Evolutionary conservation across 805 yeast species (phyloP), one percentile per base, ranked within the genome.

Genomic region (Metschnikowia cubensis): DNA sequence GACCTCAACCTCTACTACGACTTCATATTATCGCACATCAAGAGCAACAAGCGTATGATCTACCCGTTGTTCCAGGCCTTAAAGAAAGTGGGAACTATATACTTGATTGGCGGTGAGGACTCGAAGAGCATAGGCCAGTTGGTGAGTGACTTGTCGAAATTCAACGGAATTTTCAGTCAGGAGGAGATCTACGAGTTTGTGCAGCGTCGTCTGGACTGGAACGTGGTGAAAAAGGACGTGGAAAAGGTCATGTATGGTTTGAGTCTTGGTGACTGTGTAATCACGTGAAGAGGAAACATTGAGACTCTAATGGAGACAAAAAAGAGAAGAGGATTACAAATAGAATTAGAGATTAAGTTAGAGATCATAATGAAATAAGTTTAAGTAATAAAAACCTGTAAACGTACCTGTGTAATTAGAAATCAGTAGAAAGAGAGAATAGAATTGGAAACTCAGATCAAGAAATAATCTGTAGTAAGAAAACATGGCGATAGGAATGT

Each of bases 201-300:
- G 4, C 90, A 87, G 57, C 73, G 96, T 53, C 74, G 99, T 50
- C 78, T 83, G 35, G 99, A 92, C 65, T 92, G 99, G 99, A 69
- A 79, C 0, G 61, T 70, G 35, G 86, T 92, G 25, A 85, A 82
- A 56, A 74, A 77, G 53, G 87, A 86, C 51, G 97, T 92, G 8
- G 98, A 92, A 66, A 89, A 85, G 64, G 91, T 89, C n/a, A 87
- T 94, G 84, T 94, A 90, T 62, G 98, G 99, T 0, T 75, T 92
- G 48, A 90, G 89, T 15, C 68, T 84, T 29, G 86, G 82, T 25
- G 97, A 90, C 60, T 91, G 97, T 71, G 56, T 65, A 0, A 71
- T 89, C 38, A 70, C 77, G 70, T 84, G 54, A 51, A 62, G 11
- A 15, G 21, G 17, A 17, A 34, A 40, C 13, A 22, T 39, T 13